Evolutionary conservation across 169 alveolate genomes (phyloP).

Genomic region (Eimeria zaria): DNA sequence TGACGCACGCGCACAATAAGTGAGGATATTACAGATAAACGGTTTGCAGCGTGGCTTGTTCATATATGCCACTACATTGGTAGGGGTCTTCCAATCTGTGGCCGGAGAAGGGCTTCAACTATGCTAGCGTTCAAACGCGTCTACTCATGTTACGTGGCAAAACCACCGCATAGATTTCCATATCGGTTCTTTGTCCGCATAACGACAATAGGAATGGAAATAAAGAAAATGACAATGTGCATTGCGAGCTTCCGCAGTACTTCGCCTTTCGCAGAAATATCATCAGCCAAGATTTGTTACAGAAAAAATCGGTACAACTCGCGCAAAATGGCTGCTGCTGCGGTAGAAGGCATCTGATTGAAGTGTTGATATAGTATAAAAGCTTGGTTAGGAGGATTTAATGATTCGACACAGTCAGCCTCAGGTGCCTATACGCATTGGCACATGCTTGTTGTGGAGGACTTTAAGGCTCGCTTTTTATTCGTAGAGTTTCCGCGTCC

Average conservation of each 20-base stretch:
- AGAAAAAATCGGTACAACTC: background rate
- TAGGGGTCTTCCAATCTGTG: too few relatives aligned
- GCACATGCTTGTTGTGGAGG: background rate
- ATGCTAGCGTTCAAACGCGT: background rate
- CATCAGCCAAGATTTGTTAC: background rate
- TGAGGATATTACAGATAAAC: background rate
- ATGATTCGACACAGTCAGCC: background rate
- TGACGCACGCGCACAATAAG: background rate
- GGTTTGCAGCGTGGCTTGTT: background rate
- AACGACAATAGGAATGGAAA: background rate
- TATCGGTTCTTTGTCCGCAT: background rate
- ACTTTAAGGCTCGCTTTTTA: constrained; percentile 5
- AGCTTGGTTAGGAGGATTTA: background rate
- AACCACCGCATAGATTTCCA: too few relatives aligned
- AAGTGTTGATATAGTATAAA: background rate
- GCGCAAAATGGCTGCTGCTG: background rate
- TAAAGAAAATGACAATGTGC: background rate
- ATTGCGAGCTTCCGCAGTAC: background rate
- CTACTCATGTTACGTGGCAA: background rate
- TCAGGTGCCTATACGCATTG: background rate
- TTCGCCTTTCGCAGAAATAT: background rate
- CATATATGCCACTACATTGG: background rate
- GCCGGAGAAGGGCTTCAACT: background rate
- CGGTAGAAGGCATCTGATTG: background rate
- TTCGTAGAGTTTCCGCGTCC: background rate